A percentile compares a stretch with the other conserved stretches of the same genome.
Evolutionary conservation across 179 eudicot genomes (phyloP).

Genomic region (Monotropa hypopitys): DNA sequence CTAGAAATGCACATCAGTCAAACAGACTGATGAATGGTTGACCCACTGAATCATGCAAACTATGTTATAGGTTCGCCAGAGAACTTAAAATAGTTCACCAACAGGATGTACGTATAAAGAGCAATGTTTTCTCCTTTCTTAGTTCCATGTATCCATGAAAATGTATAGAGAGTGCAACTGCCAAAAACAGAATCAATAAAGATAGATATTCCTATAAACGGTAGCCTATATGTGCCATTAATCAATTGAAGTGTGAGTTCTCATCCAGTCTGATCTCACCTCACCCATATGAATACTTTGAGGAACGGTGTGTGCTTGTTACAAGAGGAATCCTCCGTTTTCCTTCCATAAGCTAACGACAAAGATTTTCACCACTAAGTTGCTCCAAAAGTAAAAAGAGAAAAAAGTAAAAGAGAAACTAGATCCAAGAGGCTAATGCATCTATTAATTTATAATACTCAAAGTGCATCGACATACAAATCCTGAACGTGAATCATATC

Average conservation of each 20-base stretch:
- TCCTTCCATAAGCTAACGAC: not conserved
- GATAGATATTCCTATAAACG: not conserved
- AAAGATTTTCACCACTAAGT: not conserved
- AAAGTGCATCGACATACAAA: not conserved
- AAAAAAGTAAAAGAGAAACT: not conserved
- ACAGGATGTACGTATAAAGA: not conserved
- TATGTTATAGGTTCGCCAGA: not conserved
- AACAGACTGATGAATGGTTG: not conserved
- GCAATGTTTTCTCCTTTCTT: not conserved
- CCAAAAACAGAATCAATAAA: not conserved
- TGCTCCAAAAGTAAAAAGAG: not conserved
- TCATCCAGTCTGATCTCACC: not conserved
- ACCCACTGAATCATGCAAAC: not conserved
- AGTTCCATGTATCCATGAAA: not conserved
- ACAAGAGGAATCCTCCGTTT: not conserved
- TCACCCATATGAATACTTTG: not conserved
- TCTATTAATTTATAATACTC: not conserved
- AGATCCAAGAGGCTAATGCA: not conserved
- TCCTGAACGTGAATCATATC: not conserved
- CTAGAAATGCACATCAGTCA: not conserved
- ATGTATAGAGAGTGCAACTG: not conserved
- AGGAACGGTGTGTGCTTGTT: not conserved
- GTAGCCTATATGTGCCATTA: not conserved
- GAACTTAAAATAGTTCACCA: not conserved
- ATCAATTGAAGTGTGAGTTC: not conserved